A percentile compares a stretch with the other conserved stretches of the same genome.
phyloP scores from a whole-genome alignment of 2,329 filamentous ascomycete genomes.

The Ceratocystis ficicola region DNA sequence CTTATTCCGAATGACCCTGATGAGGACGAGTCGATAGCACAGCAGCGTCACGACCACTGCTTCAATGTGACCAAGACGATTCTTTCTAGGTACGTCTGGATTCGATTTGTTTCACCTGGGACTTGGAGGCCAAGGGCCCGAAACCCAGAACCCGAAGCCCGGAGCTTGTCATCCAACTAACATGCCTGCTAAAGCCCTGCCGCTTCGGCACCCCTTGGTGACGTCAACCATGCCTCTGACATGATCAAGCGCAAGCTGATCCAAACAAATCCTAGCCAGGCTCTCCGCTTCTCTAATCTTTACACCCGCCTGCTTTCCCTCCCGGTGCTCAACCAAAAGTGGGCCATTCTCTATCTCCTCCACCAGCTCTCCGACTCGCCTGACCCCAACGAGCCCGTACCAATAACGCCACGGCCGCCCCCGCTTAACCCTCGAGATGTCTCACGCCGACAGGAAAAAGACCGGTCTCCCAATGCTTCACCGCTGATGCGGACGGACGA shows the following conservation, averaged over 20 bases:
- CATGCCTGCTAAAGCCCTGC: constrained; percentile 17
- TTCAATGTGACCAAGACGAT: constrained; percentile 41
- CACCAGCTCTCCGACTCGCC: constrained; percentile 66
- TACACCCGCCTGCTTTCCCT: constrained; percentile 83
- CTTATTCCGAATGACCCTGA: constrained; percentile 54
- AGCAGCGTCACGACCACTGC: constrained; percentile 55
- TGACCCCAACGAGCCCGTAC: constrained; percentile 41
- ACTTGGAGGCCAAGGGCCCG: background rate
- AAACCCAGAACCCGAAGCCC: background rate
- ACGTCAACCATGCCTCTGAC: constrained; percentile 85
- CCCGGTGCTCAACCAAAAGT: constrained; percentile 88
- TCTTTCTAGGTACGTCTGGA: constrained; percentile 37
- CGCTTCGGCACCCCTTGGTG: constrained; percentile 38
- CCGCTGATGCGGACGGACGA: constrained; percentile 35
- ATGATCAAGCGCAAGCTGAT: constrained; percentile 82
- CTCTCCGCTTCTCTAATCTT: constrained; percentile 76
- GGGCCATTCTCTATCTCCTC: constrained; percentile 87
- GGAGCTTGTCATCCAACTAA: background rate
- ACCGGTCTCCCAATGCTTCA: constrained; percentile 30
- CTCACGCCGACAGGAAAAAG: constrained; percentile 31
- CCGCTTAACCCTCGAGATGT: constrained; percentile 31
- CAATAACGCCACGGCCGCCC: constrained; percentile 31
- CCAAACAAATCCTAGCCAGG: constrained; percentile 63
- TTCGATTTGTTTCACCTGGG: too few species aligned
- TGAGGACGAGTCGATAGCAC: constrained; percentile 54